Percentiles rank a stretch among this genome's conserved stretches.
Evolutionary conservation across 2,329 filamentous ascomycete genomes (phyloP).

Genomic region (Bipolaris gigantea): DNA sequence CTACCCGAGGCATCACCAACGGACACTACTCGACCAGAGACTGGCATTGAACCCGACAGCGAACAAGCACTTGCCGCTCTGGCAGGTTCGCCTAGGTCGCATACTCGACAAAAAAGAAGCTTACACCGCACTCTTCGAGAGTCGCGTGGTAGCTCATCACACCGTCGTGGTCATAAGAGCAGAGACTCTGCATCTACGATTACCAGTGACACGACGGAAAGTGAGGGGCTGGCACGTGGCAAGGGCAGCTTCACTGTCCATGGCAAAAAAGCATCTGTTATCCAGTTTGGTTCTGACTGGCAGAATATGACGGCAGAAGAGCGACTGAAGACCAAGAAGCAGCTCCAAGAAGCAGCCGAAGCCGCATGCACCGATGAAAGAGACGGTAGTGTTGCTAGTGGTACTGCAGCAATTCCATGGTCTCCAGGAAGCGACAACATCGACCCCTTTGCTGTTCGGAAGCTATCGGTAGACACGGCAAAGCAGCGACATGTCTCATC

Average conservation of each 20-base stretch:
- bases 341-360: constrained; percentile 40
- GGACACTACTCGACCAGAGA: constrained; percentile 31
- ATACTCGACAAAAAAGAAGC: constrained; percentile 76
- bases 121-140: constrained; percentile 89
- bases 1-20: constrained; percentile 28
- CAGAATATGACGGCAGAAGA: constrained; percentile 58
- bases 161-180: constrained; percentile 73
- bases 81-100: constrained; percentile 54
- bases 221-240: constrained; percentile 72
- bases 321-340: constrained; percentile 44
- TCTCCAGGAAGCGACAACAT: constrained; percentile 21
- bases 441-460: constrained; percentile 28
- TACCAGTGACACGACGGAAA: constrained; percentile 55
- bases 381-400: constrained; percentile 32
- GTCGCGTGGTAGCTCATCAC: constrained; percentile 63
- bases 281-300: constrained; percentile 94
- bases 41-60: constrained; percentile 34
- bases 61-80: constrained; percentile 31
- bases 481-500: constrained; percentile 42
- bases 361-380: constrained; percentile 30
- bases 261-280: constrained; percentile 95
- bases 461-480: constrained; percentile 30
- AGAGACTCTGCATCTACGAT: constrained; percentile 70
- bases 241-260: constrained; percentile 93
- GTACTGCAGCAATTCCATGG: constrained; percentile 26